Conservation (phyloP, 352 stramenopile genomes). For the Phytophthora europaea region DNA sequence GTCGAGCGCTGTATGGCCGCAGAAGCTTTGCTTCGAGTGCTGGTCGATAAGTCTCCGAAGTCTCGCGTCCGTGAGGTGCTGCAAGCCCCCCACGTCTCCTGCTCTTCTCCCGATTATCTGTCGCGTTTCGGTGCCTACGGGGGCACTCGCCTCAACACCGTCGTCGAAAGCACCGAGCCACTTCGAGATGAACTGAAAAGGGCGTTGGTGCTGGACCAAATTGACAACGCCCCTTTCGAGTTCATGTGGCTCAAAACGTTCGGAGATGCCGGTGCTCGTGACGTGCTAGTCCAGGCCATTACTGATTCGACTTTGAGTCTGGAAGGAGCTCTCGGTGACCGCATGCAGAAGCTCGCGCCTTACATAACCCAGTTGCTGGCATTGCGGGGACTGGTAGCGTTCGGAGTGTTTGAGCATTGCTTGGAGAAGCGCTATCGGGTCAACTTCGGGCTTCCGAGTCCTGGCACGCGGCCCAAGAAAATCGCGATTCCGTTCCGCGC, state of each 20-base stretch:
- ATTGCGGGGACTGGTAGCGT: constrained; percentile 79
- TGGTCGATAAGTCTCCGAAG: constrained; percentile 14
- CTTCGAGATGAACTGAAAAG: constrained; percentile 39
- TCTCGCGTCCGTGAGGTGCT: constrained; percentile 53
- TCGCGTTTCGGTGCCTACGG: constrained; percentile 50
- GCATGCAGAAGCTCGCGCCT: constrained; percentile 25
- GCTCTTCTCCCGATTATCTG: constrained; percentile 45
- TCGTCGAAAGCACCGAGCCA: constrained; percentile 21
- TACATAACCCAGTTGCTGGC: constrained; percentile 62
- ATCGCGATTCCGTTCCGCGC: constrained; percentile 90
- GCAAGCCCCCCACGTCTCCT: constrained; percentile 42
- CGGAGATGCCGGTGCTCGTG: constrained; percentile 13
- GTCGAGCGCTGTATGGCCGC: constrained; percentile 64
- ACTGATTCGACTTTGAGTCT: constrained; percentile 45
- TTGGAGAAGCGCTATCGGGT: constrained; percentile 90
- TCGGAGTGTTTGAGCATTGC: constrained; percentile 83
- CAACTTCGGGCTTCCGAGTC: constrained; percentile 72
- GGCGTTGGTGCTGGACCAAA: constrained; percentile 68
- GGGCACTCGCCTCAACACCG: constrained; percentile 52
- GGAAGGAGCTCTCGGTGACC: constrained; percentile 25
- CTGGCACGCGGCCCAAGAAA: constrained; percentile 56
- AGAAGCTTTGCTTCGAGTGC: constrained; percentile 52
- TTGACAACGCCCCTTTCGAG: constrained; percentile 67
- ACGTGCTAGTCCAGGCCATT: constrained; percentile 45
- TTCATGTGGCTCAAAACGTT: constrained; percentile 71